These are phyloP conservation scores for Takashimella koratensis DNA, from an alignment of 1,284 basidiomycete genomes.

Conservation along the genomic window DNA sequence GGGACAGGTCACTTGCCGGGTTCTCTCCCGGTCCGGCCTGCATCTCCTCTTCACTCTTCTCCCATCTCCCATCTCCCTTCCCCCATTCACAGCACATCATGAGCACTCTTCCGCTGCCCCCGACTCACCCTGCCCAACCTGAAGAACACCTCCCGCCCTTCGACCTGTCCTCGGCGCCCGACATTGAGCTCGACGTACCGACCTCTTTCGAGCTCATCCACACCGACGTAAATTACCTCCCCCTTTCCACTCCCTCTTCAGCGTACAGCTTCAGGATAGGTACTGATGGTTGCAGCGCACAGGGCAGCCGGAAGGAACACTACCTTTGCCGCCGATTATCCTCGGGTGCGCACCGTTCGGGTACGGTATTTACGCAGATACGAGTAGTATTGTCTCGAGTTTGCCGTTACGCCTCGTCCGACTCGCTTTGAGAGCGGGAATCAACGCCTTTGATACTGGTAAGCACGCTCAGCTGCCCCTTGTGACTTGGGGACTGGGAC, in stretches of 20 bases:
- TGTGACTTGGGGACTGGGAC: no score
- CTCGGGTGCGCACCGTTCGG: slow-evolving; percentile 72
- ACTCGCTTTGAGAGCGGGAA: slow-evolving; percentile 78
- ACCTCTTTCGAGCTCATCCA: slow-evolving; percentile 22
- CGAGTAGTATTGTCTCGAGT: slow-evolving; percentile 59
- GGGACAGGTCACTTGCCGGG: no score
- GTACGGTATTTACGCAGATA: slow-evolving; percentile 62
- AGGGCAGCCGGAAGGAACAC: no score
- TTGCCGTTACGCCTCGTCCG: slow-evolving; percentile 68
- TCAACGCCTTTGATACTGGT: slow-evolving; percentile 82
- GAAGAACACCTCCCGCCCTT: slow-evolving; percentile 30
- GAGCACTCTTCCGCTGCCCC: slow-evolving; percentile 10
- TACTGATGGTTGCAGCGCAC: no score
- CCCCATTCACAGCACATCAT: neutral
- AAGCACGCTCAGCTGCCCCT: slow-evolving; percentile 17
- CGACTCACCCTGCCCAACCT: slow-evolving; percentile 34
- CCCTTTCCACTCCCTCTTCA: neutral
- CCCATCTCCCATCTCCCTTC: neutral
- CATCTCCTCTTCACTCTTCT: no score
- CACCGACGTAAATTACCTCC: neutral
- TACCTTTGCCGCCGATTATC: slow-evolving; percentile 60
- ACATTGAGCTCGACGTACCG: slow-evolving; percentile 26
- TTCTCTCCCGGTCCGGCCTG: no score
- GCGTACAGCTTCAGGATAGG: neutral
- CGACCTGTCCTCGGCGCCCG: slow-evolving; percentile 12